Evolutionary conservation across 1,139 yeast genomes (phyloP), one percentile per base, ranked within the genome.

Genomic region (Candida labiduridarum): DNA sequence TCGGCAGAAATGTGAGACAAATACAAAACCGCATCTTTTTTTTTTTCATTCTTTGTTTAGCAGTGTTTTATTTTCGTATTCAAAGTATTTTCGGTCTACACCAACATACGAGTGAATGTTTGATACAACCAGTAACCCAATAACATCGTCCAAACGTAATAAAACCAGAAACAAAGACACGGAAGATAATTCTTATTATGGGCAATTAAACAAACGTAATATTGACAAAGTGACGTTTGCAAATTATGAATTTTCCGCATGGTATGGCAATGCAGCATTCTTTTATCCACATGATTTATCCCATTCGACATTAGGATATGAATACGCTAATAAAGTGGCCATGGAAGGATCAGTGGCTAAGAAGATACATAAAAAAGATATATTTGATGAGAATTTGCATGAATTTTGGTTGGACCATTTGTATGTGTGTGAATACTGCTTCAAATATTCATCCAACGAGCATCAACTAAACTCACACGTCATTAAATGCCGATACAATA

Each of bases 211-310:
- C 42, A 65, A 68, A 46, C 78, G 88, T 27, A 90, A 89, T 66
- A 84, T 90, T 43, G 67, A 65, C n/a, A 66, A 77, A 38, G 88
- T 90, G 6, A 79, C 78, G 35, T 79, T 87, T 52, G 96, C 96
- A 1, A 72, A 75, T 42, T 78, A 76, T 57, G 80, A 80, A 56
- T 84, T 89, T 55, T 79, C 82, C 48, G 84, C 96, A 1, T 89
- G 96, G 96, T 90, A 87, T 64, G 95, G 96, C 1, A 87, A 87
- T 59, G 82, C 89, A 3, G 95, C 90, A 1, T 86, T 89, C 61
- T 89, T 89, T 55, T 62, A 59, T 56, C 57, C 70, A 55, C 49
- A 65, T 48, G 67, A 68, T 47, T 31, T 44, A 12, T 39, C 38
- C n/a, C 69, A 66, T 54, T 46, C 59, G 12, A 59, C 61, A 35